Percentiles rank a stretch among this genome's conserved stretches.
These are phyloP conservation scores for Talaromyces nanjingensis DNA, from an alignment of 495 filamentous ascomycete genomes.

Conservation along the genomic window DNA sequence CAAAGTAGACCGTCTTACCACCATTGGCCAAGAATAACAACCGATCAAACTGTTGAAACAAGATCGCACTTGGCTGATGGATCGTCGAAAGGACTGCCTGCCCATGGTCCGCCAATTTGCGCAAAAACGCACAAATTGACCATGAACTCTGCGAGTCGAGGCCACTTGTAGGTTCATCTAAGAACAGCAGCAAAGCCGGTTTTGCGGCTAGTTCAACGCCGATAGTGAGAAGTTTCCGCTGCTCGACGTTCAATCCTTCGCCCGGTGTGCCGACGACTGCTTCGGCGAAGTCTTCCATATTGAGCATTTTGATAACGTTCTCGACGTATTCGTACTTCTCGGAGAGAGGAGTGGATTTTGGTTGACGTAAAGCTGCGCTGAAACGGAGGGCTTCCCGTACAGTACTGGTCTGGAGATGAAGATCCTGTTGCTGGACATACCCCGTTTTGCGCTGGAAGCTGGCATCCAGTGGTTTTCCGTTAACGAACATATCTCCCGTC, in stretches of 20 bases:
- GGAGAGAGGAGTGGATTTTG: constrained; percentile 36
- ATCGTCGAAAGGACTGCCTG: constrained; percentile 95
- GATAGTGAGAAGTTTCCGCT: constrained; percentile 82
- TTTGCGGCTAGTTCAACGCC: constrained; percentile 89
- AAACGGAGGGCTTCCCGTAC: constrained; percentile 79
- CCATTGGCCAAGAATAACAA: constrained; percentile 77
- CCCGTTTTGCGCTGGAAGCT: constrained; percentile 89
- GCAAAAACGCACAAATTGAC: constrained; percentile 78
- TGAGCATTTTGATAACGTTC: constrained; percentile 45
- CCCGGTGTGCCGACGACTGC: constrained; percentile 39
- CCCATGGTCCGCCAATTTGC: constrained; percentile 80
- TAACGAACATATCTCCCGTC: constrained; percentile 45
- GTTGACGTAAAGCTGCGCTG: constrained; percentile 78
- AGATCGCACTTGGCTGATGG: constrained; percentile 89
- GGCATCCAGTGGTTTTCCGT: constrained; percentile 47
- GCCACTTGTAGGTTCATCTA: constrained; percentile 87
- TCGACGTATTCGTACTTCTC: constrained; percentile 47
- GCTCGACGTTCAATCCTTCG: constrained; percentile 85
- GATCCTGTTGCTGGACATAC: constrained; percentile 90
- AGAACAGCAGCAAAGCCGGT: constrained; percentile 76
- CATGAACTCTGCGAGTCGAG: constrained; percentile 87
- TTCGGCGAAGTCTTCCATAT: constrained; percentile 40
- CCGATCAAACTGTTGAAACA: constrained; percentile 93
- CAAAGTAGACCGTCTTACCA: constrained; percentile 85
- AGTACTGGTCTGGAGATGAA: constrained; percentile 78